Evolutionary conservation across 768 basidiomycete species (phyloP).

Genomic region (Hericium coralloides): DNA sequence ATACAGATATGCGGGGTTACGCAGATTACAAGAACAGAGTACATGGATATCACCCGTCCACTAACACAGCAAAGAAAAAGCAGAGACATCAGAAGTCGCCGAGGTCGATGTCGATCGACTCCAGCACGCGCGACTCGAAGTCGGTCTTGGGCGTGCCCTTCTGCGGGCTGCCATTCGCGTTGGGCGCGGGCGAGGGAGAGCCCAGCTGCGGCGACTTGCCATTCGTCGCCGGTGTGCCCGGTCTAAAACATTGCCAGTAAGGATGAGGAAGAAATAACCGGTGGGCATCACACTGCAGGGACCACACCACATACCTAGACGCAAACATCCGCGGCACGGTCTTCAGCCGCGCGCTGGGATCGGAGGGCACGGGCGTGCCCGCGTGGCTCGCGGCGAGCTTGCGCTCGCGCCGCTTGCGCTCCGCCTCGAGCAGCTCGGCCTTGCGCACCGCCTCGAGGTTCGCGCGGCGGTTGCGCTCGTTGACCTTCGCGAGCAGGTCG

Average conservation of each 20-base stretch:
- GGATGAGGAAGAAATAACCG: slow-evolving; percentile 13
- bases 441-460: slow-evolving; percentile 74
- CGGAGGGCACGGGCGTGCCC: slow-evolving; percentile 32
- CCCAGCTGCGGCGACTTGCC: slow-evolving; percentile 17
- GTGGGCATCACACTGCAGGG: neutral
- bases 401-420: slow-evolving; percentile 63
- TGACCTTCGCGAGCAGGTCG: slow-evolving; percentile 63
- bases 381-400: slow-evolving; percentile 36
- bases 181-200: slow-evolving; percentile 26
- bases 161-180: slow-evolving; percentile 17
- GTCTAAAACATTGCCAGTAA: slow-evolving; percentile 23
- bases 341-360: slow-evolving; percentile 62
- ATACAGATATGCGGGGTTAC: too few relatives aligned
- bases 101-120: slow-evolving; percentile 65
- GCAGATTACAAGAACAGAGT: too few relatives aligned
- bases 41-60: too few relatives aligned
- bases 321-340: slow-evolving; percentile 50
- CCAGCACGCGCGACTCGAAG: slow-evolving; percentile 50
- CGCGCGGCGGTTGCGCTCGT: slow-evolving; percentile 82
- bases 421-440: slow-evolving; percentile 62
- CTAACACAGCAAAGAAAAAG: too few relatives aligned
- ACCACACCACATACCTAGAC: slow-evolving; percentile 42
- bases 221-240: slow-evolving; percentile 33
- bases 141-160: slow-evolving; percentile 29
- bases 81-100: slow-evolving; percentile 53